These are phyloP conservation scores for Plasmodium vivax DNA, from an alignment of 169 alveolate genomes.

Conservation along the genomic window DNA sequence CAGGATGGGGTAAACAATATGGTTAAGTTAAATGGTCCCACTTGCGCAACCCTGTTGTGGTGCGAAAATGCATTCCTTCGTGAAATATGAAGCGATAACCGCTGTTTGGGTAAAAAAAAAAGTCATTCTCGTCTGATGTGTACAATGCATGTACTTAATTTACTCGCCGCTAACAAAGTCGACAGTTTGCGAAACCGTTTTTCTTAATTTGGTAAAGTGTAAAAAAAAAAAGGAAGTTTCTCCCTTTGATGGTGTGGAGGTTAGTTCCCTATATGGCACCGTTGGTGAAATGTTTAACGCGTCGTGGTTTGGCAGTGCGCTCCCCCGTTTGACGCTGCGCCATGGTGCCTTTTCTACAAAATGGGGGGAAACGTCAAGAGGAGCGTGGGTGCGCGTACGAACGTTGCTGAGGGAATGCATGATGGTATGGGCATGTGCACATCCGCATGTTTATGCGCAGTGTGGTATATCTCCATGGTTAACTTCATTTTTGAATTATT, in stretches of 20 bases:
- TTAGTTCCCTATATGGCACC: not conserved
- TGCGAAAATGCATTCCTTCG: not conserved
- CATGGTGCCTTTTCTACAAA: conserved; percentile 4
- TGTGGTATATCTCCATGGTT: not conserved
- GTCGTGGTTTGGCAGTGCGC: not conserved
- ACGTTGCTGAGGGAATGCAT: not conserved
- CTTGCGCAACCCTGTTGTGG: not conserved
- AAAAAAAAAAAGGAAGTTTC: not conserved
- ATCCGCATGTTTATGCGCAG: not conserved
- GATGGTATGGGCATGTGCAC: not conserved
- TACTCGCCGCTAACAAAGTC: not conserved
- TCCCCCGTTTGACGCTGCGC: not conserved
- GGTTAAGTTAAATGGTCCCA: not conserved
- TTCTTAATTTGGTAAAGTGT: not conserved
- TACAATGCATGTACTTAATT: not conserved
- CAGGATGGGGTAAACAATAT: not conserved
- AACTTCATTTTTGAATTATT: not conserved
- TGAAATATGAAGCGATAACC: not conserved
- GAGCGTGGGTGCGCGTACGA: not conserved
- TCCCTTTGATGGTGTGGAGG: not conserved
- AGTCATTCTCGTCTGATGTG: not conserved
- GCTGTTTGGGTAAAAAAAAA: not conserved
- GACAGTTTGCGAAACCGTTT: not conserved
- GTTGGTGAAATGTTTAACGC: not conserved
- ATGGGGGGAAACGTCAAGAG: not conserved